Conservation (phyloP, 352 stramenopile genomes). For the Phytophthora ohioensis region DNA sequence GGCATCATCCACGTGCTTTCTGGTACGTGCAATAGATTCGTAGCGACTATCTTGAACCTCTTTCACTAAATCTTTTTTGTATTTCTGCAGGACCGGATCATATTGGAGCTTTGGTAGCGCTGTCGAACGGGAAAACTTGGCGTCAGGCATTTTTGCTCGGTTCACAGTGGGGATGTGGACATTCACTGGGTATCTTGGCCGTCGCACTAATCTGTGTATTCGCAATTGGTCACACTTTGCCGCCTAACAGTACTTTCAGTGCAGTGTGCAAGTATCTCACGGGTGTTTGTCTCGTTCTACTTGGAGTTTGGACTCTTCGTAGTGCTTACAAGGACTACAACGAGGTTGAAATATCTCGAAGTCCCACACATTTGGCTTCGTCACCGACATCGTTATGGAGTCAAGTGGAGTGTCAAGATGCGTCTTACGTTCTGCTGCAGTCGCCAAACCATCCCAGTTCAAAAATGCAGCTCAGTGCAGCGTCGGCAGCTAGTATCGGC, state of each 20-base stretch:
- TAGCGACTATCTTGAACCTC: neutral
- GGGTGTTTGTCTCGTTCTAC: slow-evolving; percentile 64
- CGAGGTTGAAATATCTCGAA: slow-evolving; percentile 3
- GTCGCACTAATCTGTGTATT: slow-evolving; percentile 61
- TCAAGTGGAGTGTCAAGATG: slow-evolving; percentile 65
- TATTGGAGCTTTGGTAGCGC: slow-evolving; percentile 86
- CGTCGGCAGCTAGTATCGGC: slow-evolving; percentile 42
- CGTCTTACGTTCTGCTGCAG: slow-evolving; percentile 59
- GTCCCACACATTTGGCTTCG: slow-evolving; percentile 33
- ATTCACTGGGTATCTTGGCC: slow-evolving; percentile 86
- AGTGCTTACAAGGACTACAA: slow-evolving; percentile 49
- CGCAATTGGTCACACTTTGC: slow-evolving; percentile 52
- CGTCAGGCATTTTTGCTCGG: slow-evolving; percentile 77
- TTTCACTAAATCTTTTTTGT: neutral
- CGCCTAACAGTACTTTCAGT: slow-evolving; percentile 33
- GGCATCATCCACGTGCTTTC: slow-evolving; percentile 68
- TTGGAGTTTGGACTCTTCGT: slow-evolving; percentile 65
- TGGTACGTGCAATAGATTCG: slow-evolving; percentile 28
- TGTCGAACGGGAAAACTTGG: slow-evolving; percentile 77
- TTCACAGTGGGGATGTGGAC: slow-evolving; percentile 89
- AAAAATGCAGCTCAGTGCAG: slow-evolving; percentile 18
- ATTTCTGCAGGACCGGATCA: slow-evolving; percentile 81
- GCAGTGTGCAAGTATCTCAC: slow-evolving; percentile 71
- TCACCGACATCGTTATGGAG: slow-evolving; percentile 45
- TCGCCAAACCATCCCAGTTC: slow-evolving; percentile 30